These are phyloP conservation scores for Dichotomocladium elegans DNA, from an alignment of 371 early-diverging fungal species.

Conservation along the genomic window DNA sequence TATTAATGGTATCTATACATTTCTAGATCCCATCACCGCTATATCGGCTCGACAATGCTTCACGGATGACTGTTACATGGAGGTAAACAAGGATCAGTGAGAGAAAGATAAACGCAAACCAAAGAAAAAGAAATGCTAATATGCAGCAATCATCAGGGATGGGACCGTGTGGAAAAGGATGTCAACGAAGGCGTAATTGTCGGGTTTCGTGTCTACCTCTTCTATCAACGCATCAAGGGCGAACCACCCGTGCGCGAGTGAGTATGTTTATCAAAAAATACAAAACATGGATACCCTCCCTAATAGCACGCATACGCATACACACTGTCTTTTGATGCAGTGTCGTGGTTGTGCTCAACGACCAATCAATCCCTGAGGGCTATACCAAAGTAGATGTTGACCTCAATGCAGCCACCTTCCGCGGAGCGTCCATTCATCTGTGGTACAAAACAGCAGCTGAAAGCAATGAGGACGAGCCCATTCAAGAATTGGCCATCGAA, in stretches of 20 bases:
- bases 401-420: conserved; percentile 26
- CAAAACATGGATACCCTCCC: not conserved
- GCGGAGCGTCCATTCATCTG: conserved; percentile 32
- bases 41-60: conserved; percentile 50
- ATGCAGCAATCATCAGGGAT: conserved; percentile 20
- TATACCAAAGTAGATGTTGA: conserved; percentile 32
- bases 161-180: conserved; percentile 30
- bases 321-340: conserved; percentile 3
- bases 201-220: conserved; percentile 46
- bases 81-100: conserved; percentile 29
- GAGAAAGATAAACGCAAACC: conserved; percentile 1
- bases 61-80: conserved; percentile 42
- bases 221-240: conserved; percentile 18
- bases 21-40: conserved; percentile 46
- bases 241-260: conserved; percentile 35
- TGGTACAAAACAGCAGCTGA: conserved; percentile 25
- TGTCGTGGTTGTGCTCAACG: conserved; percentile 25
- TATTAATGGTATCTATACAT: no score
- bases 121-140: no score
- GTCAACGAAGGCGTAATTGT: conserved; percentile 35
- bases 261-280: no score
- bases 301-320: not conserved
- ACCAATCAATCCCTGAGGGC: conserved; percentile 36
- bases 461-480: conserved; percentile 7
- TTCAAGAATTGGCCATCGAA: conserved; percentile 32